Evolutionary conservation across 371 early-diverging fungal species (phyloP), one percentile per base, ranked within the genome.

Genomic region (Capillidium rhysosporum): DNA sequence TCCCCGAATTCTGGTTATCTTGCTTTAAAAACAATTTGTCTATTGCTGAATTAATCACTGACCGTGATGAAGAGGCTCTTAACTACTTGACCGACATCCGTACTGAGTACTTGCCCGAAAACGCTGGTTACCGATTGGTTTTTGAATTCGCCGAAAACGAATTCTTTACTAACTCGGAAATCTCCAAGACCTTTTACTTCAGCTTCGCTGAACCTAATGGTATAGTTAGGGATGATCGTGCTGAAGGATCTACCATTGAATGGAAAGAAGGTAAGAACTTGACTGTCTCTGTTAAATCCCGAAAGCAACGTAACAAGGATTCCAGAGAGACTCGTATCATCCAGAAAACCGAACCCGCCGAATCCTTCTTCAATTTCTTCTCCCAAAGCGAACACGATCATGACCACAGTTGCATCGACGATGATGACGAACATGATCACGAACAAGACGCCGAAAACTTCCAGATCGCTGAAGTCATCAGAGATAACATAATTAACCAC

Each of bases 261-360:
- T 96, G 97, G 97, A 93, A 92, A 69, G 89, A 86, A 57, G 92
- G 84, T 61, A 84, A 89, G 73, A 81, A 95, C 66, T 73, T 94
- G 56, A 80, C 87, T 49, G 77, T 89, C 46, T 86, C 76, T 4
- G 71, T 90, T 52, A 94, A 92, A 68, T 79, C 86, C 63, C 90
- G 84, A 76, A 96, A 90, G 73, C 96, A 96, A 75, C 89, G 96
- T 59, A 87, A 94, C 75, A 92, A 92, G 81, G 79, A 70, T 39
- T 87, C 92, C 64, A 95, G 92, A 80, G 86, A 91, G 78, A 89
- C 92, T 31, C 89, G 96, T 56, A 80, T 92, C 40, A 86, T 96
- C 67, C 94, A 92, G 79, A 87, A 84, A 62, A 84, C 86, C 25
- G 89, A 91, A 23, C 92, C 92, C 30, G 74, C 86, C 44, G 83